Evolutionary conservation across 1,284 basidiomycete species (phyloP).

Genomic region (Rhodofomes roseus): DNA sequence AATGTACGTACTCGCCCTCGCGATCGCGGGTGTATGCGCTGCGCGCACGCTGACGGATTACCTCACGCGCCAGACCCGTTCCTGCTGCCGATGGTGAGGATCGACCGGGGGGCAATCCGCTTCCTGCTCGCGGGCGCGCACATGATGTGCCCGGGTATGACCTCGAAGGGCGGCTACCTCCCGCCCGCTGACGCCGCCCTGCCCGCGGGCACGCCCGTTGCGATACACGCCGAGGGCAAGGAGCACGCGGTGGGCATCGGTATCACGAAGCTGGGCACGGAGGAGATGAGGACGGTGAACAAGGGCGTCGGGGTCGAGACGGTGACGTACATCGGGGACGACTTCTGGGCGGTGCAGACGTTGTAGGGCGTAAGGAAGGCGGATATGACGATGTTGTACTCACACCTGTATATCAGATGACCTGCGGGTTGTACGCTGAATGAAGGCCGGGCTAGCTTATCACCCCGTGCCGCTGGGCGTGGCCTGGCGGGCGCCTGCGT

Average conservation of each 20-base stretch:
- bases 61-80: conserved; percentile 70
- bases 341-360: conserved; percentile 78
- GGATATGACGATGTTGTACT: conserved; percentile 1
- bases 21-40: conserved; percentile 1
- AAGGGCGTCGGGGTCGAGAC: conserved; percentile 93
- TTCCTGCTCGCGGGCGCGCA: conserved; percentile 91
- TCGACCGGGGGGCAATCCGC: conserved; percentile 97
- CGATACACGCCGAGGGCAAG: conserved; percentile 95
- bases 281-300: conserved; percentile 87
- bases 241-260: conserved; percentile 90
- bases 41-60: background rate
- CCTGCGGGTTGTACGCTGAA: background rate
- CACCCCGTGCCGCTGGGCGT: background rate
- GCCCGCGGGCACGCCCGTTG: conserved; percentile 72
- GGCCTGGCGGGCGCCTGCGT: background rate
- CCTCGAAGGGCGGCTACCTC: conserved; percentile 86
- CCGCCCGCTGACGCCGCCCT: conserved; percentile 74
- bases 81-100: conserved; percentile 83
- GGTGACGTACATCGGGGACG: conserved; percentile 84
- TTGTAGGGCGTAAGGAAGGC: conserved; percentile 39
- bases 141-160: conserved; percentile 97
- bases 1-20: conserved; percentile 58
- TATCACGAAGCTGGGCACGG: conserved; percentile 77
- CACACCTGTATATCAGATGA: conserved; percentile 2
- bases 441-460: background rate